phyloP scores from a whole-genome alignment of 768 basidiomycete species.

The Tulasnella sp. region DNA sequence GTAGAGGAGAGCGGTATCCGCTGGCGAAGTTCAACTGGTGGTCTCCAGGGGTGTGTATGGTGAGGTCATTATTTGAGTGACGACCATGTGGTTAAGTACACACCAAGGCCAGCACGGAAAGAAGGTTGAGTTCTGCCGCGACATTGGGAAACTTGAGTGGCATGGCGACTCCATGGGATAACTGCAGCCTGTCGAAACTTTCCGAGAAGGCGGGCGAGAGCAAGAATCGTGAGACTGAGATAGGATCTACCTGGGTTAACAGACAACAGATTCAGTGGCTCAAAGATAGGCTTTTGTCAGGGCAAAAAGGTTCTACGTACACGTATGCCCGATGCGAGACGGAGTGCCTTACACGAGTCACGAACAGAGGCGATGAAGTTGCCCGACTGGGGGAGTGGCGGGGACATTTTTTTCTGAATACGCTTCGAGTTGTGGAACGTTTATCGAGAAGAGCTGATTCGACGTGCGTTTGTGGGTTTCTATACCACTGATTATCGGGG shows the following conservation, averaged over 20 bases:
- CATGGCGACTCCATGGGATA: conserved; percentile 54
- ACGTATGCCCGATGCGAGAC: background rate
- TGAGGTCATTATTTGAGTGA: background rate
- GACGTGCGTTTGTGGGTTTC: too few species aligned
- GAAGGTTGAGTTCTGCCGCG: conserved; percentile 64
- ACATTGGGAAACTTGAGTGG: conserved; percentile 68
- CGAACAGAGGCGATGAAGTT: background rate
- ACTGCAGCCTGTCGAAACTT: conserved; percentile 40
- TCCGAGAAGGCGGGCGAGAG: conserved; percentile 49
- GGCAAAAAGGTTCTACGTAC: background rate
- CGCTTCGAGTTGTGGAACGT: too few species aligned
- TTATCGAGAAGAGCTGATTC: too few species aligned
- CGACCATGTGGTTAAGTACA: background rate
- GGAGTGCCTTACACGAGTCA: background rate
- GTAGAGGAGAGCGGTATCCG: conserved; percentile 64
- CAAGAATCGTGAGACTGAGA: conserved; percentile 46
- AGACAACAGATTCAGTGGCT: background rate
- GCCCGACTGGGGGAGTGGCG: background rate
- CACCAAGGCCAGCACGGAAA: conserved; percentile 55
- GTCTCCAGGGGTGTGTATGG: too few species aligned
- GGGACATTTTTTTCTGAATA: background rate
- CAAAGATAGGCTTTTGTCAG: background rate
- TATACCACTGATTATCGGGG: too few species aligned
- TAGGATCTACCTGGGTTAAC: conserved; percentile 43
- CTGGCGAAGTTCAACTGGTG: conserved; percentile 60